phyloP scores from a whole-genome alignment of 352 stramenopile species.

The Aphanomyces stellatus region DNA sequence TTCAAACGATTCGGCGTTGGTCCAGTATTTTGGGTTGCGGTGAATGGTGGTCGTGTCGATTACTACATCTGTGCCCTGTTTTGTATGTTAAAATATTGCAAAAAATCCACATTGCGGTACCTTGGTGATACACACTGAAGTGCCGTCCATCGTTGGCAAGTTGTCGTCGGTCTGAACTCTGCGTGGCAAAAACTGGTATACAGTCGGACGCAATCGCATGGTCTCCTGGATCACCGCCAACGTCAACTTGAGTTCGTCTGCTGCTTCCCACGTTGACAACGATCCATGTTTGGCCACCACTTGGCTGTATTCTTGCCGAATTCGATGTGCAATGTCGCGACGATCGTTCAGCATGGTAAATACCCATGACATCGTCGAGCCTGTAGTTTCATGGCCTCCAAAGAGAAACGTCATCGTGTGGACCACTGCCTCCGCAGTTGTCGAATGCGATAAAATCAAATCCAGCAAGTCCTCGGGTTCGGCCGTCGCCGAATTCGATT shows the following conservation, averaged over 20 bases:
- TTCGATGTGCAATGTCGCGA: background rate
- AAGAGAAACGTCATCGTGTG: background rate
- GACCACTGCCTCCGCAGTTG: background rate
- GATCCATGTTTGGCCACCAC: background rate
- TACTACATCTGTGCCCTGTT: too few species aligned
- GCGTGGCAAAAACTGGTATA: too few species aligned
- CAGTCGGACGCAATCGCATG: background rate
- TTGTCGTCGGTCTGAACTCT: too few species aligned
- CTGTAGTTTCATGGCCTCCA: background rate
- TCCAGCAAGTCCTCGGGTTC: background rate
- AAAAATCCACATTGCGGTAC: too few species aligned
- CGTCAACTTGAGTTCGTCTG: background rate
- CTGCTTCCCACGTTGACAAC: background rate
- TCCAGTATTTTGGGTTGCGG: too few species aligned
- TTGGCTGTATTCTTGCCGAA: background rate
- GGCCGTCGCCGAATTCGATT: background rate
- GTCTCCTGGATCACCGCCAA: constrained; percentile 3
- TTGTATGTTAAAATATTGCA: too few species aligned
- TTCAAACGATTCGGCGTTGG: too few species aligned
- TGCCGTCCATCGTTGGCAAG: too few species aligned
- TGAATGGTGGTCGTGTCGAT: too few species aligned
- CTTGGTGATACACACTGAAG: too few species aligned
- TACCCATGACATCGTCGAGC: constrained; percentile 1
- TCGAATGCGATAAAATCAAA: background rate
- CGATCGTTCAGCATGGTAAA: background rate